Base-by-base conservation (phyloP, 495 filamentous ascomycete species). In the Mycothermus thermophilus region DNA sequence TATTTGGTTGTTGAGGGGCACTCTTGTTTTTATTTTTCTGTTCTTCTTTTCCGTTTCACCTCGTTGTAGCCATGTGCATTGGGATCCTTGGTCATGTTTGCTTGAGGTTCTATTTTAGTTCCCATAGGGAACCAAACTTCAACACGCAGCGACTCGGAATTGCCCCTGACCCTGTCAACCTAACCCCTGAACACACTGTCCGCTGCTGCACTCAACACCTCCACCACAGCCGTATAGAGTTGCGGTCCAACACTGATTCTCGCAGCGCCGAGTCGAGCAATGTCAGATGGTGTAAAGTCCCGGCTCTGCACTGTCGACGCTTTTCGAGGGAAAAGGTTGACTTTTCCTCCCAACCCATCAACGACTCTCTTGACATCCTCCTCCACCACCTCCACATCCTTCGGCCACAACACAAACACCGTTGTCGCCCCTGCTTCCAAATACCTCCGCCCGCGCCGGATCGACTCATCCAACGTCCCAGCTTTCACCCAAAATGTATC, bases 371-470 rank as follows among this genome's bases (percentile, higher is more conserved):
- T 29, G 1, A 67, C 49, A 35, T 67, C 65, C 7, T 45, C 48
- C 25, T 39, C 32, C 3, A 42, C 33, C 7, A 54, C 50, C 11
- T 55, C 46, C 0, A 52, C 50, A 17, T 47, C 22, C 2, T 40
- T 37, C 6, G 47, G 37, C 14, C 54, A 44, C 1, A 64, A 56
- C 30, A 66, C 58, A 52, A 57, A 70, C 12, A 70, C 62, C 41
- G 64, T 64, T 5, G 65, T 60, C 3, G 63, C 53, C 11, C 66
- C 68, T 1, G 65, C 67, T 6, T 50, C 52, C 22, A 71, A 43
- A 37, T 60, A 71, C 14, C 46, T 50, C 44, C 47, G 58, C 4
- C 67, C 68, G 3, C 67, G 34, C 25, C 41, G 29, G 27, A 70
- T 57, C 5, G 56, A 60, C 42, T 67, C 62, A 1, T 63, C 60